Evolutionary conservation across 306 rosid species (phyloP).

Genomic region (Vigna unguiculata): DNA sequence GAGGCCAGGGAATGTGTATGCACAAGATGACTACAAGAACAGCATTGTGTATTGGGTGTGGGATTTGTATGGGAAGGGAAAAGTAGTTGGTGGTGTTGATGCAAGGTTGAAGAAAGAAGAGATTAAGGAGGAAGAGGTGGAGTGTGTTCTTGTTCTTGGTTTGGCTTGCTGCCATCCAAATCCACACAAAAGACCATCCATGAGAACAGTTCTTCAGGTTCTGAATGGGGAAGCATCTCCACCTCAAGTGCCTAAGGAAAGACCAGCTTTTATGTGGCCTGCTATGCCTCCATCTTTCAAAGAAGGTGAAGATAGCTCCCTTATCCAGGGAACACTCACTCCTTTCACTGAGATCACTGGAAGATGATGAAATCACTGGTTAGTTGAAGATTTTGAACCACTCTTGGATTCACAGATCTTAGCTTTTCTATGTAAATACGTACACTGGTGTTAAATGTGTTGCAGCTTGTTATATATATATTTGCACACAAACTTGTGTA

Average conservation of each 20-base stretch:
- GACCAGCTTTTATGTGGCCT: constrained; percentile 82
- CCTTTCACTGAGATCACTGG: constrained; percentile 55
- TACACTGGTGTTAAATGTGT: not conserved
- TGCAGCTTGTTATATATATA: not conserved
- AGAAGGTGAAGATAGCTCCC: constrained; percentile 32
- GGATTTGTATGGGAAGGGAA: constrained; percentile 59
- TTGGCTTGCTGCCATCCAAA: constrained; percentile 89
- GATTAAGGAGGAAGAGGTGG: constrained; percentile 36
- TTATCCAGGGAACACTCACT: constrained; percentile 29
- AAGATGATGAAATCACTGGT: constrained; percentile 45
- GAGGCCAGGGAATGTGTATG: constrained; percentile 56
- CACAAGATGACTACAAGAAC: constrained; percentile 55
- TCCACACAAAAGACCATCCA: constrained; percentile 71
- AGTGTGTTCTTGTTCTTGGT: constrained; percentile 58
- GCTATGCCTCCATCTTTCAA: constrained; percentile 63
- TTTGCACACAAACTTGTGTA: not conserved
- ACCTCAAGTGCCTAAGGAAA: constrained; percentile 57
- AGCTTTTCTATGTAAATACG: not conserved
- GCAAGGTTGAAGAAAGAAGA: constrained; percentile 37
- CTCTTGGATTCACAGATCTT: not conserved
- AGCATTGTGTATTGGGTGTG: constrained; percentile 75
- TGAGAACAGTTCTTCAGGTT: constrained; percentile 67
- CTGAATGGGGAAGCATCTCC: constrained; percentile 63
- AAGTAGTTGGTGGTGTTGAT: constrained; percentile 56
- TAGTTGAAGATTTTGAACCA: not conserved